phyloP scores from a whole-genome alignment of 176 grass and related monocot genomes.

The Oryza rufipogon region DNA sequence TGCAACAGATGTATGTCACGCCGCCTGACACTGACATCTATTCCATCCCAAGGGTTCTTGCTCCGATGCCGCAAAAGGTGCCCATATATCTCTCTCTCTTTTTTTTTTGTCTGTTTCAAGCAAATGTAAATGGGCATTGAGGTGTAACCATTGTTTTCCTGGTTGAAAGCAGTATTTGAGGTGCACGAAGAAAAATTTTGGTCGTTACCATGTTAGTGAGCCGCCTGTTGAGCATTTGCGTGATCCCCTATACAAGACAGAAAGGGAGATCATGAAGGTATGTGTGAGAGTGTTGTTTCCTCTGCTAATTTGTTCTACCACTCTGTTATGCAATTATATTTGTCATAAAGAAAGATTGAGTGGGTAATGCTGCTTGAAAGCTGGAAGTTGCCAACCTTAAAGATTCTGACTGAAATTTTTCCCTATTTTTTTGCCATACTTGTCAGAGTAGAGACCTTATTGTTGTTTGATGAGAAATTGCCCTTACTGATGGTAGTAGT shows the following conservation, averaged over 20 bases:
- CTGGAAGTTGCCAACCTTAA: background rate
- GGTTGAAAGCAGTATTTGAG: constrained; percentile 60
- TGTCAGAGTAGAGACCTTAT: too few species aligned
- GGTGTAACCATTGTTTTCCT: constrained; percentile 25
- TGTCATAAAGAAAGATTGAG: background rate
- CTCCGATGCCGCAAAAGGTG: constrained; percentile 86
- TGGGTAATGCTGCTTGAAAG: constrained; percentile 7
- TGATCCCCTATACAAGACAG: constrained; percentile 74
- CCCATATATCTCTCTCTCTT: background rate
- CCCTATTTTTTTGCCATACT: background rate
- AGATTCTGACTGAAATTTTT: background rate
- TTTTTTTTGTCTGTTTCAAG: background rate
- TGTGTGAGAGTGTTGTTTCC: constrained; percentile 1
- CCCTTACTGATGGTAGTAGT: background rate
- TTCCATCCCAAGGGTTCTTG: constrained; percentile 83
- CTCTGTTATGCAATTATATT: background rate
- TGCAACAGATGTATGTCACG: constrained; percentile 87
- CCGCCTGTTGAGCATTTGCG: constrained; percentile 70
- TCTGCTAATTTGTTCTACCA: background rate
- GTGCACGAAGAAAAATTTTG: constrained; percentile 73
- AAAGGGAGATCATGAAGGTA: constrained; percentile 89
- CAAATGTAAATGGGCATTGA: background rate
- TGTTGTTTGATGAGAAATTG: background rate
- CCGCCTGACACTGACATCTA: constrained; percentile 85
- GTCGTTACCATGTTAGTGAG: constrained; percentile 69